These are phyloP conservation scores for Taphrina confusa DNA, from an alignment of 1,139 yeast genomes.

Conservation along the genomic window DNA sequence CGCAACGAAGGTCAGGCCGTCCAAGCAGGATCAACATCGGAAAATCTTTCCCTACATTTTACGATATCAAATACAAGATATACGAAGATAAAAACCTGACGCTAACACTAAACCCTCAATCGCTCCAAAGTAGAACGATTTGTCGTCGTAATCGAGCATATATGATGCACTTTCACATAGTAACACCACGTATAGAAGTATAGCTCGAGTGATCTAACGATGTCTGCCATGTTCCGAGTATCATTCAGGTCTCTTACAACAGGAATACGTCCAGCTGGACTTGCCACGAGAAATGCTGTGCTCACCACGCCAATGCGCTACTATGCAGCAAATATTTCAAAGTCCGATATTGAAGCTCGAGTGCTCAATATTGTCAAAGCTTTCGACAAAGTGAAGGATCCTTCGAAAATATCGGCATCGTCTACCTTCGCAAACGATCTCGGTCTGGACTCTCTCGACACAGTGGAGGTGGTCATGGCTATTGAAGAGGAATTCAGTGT, in stretches of 20 bases:
- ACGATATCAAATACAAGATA: neutral
- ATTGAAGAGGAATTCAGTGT: slow-evolving; percentile 68
- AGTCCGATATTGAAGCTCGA: slow-evolving; percentile 64
- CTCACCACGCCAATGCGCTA: slow-evolving; percentile 16
- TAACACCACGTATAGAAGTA: neutral
- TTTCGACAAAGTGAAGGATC: slow-evolving; percentile 57
- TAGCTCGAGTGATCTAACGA: neutral
- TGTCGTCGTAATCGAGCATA: slow-evolving; percentile 6
- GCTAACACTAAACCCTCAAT: neutral
- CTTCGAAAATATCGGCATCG: slow-evolving; percentile 51
- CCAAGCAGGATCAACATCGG: too few species aligned
- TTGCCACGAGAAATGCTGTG: neutral
- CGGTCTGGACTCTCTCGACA: slow-evolving; percentile 83
- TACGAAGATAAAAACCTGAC: neutral
- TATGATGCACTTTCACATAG: neutral
- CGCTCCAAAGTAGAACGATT: neutral
- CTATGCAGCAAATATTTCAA: slow-evolving; percentile 33
- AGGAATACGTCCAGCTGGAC: slow-evolving; percentile 10
- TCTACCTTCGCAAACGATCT: slow-evolving; percentile 72
- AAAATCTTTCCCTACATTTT: too few species aligned
- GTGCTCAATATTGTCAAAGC: slow-evolving; percentile 76
- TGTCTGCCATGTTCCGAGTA: slow-evolving; percentile 17
- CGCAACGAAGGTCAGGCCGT: too few species aligned
- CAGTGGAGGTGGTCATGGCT: slow-evolving; percentile 87
- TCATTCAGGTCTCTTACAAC: slow-evolving; percentile 4